Base-by-base conservation (phyloP, 306 rosid genomes). In the Quercus wislizeni region DNA sequence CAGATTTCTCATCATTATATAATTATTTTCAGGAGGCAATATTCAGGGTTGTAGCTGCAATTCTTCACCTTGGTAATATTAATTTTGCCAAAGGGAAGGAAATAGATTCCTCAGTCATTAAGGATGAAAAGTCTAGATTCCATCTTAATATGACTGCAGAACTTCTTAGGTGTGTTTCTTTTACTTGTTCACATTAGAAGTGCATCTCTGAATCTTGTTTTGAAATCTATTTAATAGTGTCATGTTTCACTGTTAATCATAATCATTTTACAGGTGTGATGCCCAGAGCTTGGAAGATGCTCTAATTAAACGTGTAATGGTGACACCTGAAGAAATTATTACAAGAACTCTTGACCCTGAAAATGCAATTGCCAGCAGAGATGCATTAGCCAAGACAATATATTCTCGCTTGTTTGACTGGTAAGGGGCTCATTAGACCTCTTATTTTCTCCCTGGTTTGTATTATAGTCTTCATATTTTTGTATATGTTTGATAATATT, bases 241-340 rank as follows among this genome's bases (percentile, higher is more conserved):
- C 54, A 49, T 49, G 14, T 49, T 49, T 49, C 14, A 3, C 54
- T 49, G 54, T 49, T 49, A 49, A 49, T 49, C 54, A 49, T 49
- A 49, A 49, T 49, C 54, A 12, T 49, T 49, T 49, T 49, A 49
- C 54, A 88, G 98, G 89, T 94, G 99, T 85, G 92, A 94, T 83
- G 91, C 86, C 52, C 91, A 87, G 91, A 92, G 99, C 85, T 90
- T 94, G 97, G 99, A 94, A 88, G 99, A 91, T 84, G 97, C 99
- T 56, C 80, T 94, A 75, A 94, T 94, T 79, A 81, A 92, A 79
- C 99, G 99, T 87, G 99, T 94, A 71, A 94, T 94, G 99, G 97
- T 94, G 79, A 94, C 99, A 2, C 99, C 99, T 14, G 99, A 94
- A 88, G 99, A 94, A 78, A 78, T 94, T 84, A 94, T 94, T 74